Evolutionary conservation across 768 basidiomycete species (phyloP), one percentile per base, ranked within the genome.

Genomic region (Mycena polygramma): DNA sequence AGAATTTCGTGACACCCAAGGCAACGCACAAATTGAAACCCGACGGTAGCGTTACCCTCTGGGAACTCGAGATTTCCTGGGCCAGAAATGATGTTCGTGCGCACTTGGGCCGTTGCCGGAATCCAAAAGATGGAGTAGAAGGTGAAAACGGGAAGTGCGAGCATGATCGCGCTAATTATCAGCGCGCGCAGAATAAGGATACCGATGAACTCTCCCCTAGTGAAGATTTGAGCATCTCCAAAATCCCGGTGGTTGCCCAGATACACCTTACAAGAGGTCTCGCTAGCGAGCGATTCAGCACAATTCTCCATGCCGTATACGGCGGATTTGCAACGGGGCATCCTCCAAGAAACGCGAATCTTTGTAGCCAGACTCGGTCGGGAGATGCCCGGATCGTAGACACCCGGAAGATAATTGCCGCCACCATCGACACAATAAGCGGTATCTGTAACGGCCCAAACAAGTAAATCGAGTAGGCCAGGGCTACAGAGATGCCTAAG

Each of bases 301-400:
- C 36, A 20, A 57, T 57, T 8, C 55, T 17, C 55, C 55, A 57
- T 39, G 37, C 17, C 55, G 55, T 57, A 57, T 57, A 57, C 14
- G 55, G 55, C 7, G 55, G 55, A 57, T 57, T 57, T 19, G 36
- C 36, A 37, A 37, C 4, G 35, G 55, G 19, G 55, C 55, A 57
- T 11, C 36, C 1, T 19, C 55, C 36, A 11, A 57, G 37, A n/a
- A 57, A 57, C 36, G 36, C 55, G 55, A 57, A 57, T 57, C 36
- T 30, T n/a, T 55, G 53, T 4, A 10, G 53, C 53, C 53, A 55
- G 53, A 55, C 35, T 15, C 53, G 8, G 45, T 30, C 17, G 2
- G 53, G 30, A 7, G 53, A 36, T 55, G 53, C 35, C 13, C 11
- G 35, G 30, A 55, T 4, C 26, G 53, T 36, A 20, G 53, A 26